These are phyloP conservation scores for Flaveria linearis DNA, from an alignment of 129 eudicot genomes.

Conservation along the genomic window DNA sequence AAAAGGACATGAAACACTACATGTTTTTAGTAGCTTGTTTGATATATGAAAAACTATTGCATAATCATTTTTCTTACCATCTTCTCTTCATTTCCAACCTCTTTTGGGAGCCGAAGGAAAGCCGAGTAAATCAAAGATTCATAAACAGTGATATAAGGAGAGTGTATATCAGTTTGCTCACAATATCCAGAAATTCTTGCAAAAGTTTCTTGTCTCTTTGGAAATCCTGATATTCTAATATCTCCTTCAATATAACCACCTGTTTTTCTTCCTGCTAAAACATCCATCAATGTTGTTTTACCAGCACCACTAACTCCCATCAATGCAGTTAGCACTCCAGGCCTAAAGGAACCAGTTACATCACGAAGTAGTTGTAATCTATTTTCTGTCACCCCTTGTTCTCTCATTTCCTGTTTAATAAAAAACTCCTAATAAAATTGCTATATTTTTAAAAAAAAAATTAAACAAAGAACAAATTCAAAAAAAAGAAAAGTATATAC, in stretches of 20 bases:
- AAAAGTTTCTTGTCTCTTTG: conserved; percentile 87
- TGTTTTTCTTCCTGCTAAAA: conserved; percentile 90
- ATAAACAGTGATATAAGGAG: conserved; percentile 74
- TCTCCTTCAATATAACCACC: conserved; percentile 96
- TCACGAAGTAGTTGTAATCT: conserved; percentile 68
- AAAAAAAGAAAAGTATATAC: conserved; percentile 28
- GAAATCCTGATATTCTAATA: conserved; percentile 79
- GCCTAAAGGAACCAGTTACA: conserved; percentile 86
- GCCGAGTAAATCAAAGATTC: conserved; percentile 87
- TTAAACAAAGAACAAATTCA: neutral
- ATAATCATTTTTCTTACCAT: conserved; percentile 44
- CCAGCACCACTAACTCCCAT: conserved; percentile 99
- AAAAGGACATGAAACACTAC: neutral
- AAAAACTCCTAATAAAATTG: neutral
- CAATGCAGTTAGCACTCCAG: conserved; percentile 89
- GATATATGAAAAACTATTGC: neutral
- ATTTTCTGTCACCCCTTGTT: conserved; percentile 69
- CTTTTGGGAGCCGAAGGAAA: conserved; percentile 79
- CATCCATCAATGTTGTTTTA: conserved; percentile 97
- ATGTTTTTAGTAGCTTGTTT: neutral
- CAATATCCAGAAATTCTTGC: conserved; percentile 89
- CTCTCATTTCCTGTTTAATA: conserved; percentile 67
- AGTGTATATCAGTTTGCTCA: conserved; percentile 91
- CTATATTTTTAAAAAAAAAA: neutral
- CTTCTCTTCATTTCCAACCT: conserved; percentile 71